Percentiles rank a stretch among this genome's conserved stretches.
Conservation (phyloP, 1,284 basidiomycete species). For the Cryptococcus sp. region DNA sequence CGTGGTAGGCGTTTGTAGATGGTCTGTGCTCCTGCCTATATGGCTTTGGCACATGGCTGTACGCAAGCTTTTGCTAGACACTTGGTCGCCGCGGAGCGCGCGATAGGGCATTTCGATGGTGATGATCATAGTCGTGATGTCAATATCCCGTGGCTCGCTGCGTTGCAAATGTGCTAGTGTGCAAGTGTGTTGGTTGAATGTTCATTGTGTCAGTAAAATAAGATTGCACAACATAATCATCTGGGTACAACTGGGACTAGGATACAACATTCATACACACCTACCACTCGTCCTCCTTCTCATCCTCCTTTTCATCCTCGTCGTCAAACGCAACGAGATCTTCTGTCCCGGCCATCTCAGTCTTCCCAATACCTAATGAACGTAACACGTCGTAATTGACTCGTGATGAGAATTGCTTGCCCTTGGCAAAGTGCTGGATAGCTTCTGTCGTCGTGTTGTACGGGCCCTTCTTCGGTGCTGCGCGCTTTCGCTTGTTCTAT, state of each 20-base stretch:
- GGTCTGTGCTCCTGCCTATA: neutral
- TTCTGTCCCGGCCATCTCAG: slow-evolving; percentile 6
- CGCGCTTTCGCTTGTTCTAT: slow-evolving; percentile 29
- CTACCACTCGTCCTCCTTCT: slow-evolving; percentile 5
- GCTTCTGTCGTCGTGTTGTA: slow-evolving; percentile 38
- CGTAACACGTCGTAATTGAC: slow-evolving; percentile 43
- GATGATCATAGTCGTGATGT: slow-evolving; percentile 13
- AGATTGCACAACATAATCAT: too few species aligned
- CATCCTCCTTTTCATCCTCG: slow-evolving; percentile 13
- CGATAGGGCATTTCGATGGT: slow-evolving; percentile 5
- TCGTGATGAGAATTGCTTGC: slow-evolving; percentile 45
- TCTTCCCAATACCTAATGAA: slow-evolving; percentile 20
- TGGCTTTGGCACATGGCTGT: slow-evolving; percentile 1
- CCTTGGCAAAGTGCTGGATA: slow-evolving; percentile 32
- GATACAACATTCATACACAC: too few species aligned
- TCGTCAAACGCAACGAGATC: slow-evolving; percentile 11
- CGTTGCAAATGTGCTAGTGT: slow-evolving; percentile 6
- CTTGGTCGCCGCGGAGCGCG: slow-evolving; percentile 30
- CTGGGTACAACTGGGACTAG: too few species aligned
- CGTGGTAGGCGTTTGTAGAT: slow-evolving; percentile 94
- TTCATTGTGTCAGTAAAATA: slow-evolving; percentile 25
- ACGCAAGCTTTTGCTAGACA: slow-evolving; percentile 4
- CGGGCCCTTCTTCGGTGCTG: slow-evolving; percentile 32
- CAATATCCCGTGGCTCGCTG: slow-evolving; percentile 30
- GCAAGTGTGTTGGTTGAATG: neutral